Evolutionary conservation across 176 grass and related monocot species (phyloP).

Genomic region (Carex parvula): DNA sequence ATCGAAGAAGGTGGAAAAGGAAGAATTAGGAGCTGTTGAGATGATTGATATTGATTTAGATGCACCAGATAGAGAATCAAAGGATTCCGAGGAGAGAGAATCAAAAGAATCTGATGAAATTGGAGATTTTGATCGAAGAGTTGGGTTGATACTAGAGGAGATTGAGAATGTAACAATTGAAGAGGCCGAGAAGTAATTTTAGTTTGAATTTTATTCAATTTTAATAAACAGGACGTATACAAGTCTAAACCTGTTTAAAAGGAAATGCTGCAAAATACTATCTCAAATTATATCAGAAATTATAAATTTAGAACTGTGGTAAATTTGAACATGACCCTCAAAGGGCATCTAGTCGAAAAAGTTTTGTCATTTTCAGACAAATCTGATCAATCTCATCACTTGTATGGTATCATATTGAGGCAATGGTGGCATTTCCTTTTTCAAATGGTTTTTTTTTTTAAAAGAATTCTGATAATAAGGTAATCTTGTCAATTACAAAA

Average conservation of each 20-base stretch:
- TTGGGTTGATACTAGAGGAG: constrained; percentile 79
- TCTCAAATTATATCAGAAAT: constrained; percentile 4
- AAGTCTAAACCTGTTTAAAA: background rate
- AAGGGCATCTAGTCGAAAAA: background rate
- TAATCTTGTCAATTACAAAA: background rate
- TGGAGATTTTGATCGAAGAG: constrained; percentile 63
- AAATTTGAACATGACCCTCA: constrained; percentile 2
- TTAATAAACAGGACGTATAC: background rate
- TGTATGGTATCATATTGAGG: background rate
- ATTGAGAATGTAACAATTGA: constrained; percentile 87
- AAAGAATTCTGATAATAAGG: background rate
- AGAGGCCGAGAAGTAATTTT: constrained; percentile 79
- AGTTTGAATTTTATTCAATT: background rate
- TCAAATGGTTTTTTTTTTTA: background rate
- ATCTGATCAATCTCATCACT: background rate
- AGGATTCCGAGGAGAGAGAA: constrained; percentile 39
- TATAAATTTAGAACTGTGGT: background rate
- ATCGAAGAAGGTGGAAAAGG: background rate
- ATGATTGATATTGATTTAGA: constrained; percentile 56
- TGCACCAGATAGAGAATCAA: constrained; percentile 38
- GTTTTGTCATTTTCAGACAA: background rate
- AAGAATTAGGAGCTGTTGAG: constrained; percentile 23
- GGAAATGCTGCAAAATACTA: background rate
- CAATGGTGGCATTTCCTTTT: background rate
- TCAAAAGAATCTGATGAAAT: constrained; percentile 37